A percentile compares a stretch with the other conserved stretches of the same genome.
phyloP scores from a whole-genome alignment of 2,329 filamentous ascomycete species.

The Colletotrichum lindemuthianum region DNA sequence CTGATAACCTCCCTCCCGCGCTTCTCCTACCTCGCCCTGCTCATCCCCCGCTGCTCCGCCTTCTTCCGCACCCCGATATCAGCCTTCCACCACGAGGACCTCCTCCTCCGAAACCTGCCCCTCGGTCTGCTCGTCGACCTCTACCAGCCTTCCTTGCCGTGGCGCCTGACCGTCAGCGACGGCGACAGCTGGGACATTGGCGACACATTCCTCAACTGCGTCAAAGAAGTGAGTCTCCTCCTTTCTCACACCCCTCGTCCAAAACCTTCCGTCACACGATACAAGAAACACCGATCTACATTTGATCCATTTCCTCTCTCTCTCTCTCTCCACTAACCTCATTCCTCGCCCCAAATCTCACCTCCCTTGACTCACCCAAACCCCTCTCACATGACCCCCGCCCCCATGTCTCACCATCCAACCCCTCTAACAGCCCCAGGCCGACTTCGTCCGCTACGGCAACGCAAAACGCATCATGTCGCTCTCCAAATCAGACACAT shows the following conservation, averaged over 20 bases:
- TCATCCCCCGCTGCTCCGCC: constrained; percentile 63
- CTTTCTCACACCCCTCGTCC: not conserved
- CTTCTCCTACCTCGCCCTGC: constrained; percentile 68
- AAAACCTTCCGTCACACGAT: not conserved
- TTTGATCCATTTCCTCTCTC: not conserved
- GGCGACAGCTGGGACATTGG: constrained; percentile 68
- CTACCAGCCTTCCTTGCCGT: constrained; percentile 64
- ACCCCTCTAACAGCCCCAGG: constrained; percentile 47
- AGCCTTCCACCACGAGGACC: constrained; percentile 67
- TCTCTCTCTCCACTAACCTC: not conserved
- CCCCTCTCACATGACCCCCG: not conserved
- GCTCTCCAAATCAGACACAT: constrained; percentile 84
- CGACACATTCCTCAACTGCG: constrained; percentile 72
- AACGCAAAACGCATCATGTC: constrained; percentile 92
- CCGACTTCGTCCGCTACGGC: constrained; percentile 88
- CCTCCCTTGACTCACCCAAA: not conserved
- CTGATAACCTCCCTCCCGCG: constrained; percentile 66
- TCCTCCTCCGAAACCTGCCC: constrained; percentile 63
- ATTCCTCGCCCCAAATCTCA: not conserved
- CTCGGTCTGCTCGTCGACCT: constrained; percentile 66
- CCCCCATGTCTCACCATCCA: constrained; percentile 9
- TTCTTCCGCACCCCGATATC: constrained; percentile 66
- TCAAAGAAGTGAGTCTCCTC: constrained; percentile 64
- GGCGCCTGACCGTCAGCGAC: constrained; percentile 64
- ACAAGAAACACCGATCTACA: no score